These are phyloP conservation scores for Starmerella davenportii DNA, from an alignment of 805 yeast species.

Conservation along the genomic window DNA sequence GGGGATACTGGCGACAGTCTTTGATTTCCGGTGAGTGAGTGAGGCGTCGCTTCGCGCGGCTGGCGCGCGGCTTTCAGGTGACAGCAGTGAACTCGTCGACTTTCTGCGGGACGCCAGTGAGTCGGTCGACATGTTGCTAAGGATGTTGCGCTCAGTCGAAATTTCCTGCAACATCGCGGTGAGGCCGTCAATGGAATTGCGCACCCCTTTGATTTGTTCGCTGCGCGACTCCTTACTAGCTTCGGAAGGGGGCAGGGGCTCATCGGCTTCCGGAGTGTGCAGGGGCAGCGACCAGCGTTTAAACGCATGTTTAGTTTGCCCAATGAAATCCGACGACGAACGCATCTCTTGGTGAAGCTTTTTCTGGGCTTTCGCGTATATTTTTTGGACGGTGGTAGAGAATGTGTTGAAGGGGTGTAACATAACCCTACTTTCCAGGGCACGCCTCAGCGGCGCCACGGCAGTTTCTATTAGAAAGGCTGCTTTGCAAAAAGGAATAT, in stretches of 20 bases:
- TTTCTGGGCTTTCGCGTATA: no score
- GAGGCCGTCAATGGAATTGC: conserved; percentile 14
- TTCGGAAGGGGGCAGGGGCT: neutral
- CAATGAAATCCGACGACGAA: neutral
- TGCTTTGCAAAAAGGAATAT: no score
- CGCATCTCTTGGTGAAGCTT: no score
- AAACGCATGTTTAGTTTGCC: neutral
- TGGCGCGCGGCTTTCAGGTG: neutral
- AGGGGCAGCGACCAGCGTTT: neutral
- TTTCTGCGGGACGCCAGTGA: neutral
- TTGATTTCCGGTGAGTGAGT: neutral
- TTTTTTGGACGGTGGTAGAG: no score
- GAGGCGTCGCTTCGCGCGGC: neutral
- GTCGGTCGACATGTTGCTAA: conserved; percentile 1
- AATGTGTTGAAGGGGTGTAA: neutral
- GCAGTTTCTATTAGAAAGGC: no score
- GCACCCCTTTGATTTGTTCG: conserved; percentile 1
- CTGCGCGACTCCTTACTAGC: neutral
- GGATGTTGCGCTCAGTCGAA: conserved; percentile 5
- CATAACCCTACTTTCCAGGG: neutral
- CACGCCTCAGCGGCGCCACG: neutral
- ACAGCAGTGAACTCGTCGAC: neutral
- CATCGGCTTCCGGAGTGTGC: neutral
- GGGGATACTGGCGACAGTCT: neutral
- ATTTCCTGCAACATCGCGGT: conserved; percentile 12